Percentiles rank a stretch among this genome's conserved stretches.
Conservation (phyloP, 2,329 filamentous ascomycete genomes). For the Fusarium ambrosium region DNA sequence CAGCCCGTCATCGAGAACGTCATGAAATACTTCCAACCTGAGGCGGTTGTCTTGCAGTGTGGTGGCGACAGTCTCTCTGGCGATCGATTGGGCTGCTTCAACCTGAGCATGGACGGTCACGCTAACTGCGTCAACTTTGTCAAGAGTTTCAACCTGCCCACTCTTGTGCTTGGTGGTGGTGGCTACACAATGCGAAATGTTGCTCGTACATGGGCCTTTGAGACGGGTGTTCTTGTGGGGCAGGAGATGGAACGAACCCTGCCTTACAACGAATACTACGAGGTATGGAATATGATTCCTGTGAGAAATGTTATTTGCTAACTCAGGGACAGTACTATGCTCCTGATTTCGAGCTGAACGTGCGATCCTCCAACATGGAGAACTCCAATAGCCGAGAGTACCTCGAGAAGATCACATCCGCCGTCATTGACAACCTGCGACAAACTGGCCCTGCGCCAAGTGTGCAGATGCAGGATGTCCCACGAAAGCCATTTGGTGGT, state of each 20-base stretch:
- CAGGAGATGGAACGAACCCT: slow-evolving; percentile 85
- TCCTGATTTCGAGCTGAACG: slow-evolving; percentile 90
- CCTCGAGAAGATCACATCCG: slow-evolving; percentile 83
- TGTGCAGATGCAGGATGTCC: slow-evolving; percentile 88
- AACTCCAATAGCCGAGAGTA: slow-evolving; percentile 90
- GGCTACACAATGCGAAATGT: slow-evolving; percentile 99
- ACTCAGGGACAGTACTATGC: slow-evolving; percentile 81
- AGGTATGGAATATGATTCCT: slow-evolving; percentile 62
- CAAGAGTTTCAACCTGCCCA: slow-evolving; percentile 85
- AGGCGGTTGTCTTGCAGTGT: slow-evolving; percentile 95
- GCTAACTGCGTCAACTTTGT: slow-evolving; percentile 94
- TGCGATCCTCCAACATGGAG: slow-evolving; percentile 88
- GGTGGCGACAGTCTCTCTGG: slow-evolving; percentile 95
- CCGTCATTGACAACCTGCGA: slow-evolving; percentile 87
- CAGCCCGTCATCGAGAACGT: slow-evolving; percentile 89
- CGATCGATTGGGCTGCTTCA: slow-evolving; percentile 95
- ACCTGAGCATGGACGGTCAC: slow-evolving; percentile 95
- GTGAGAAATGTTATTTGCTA: slow-evolving; percentile 27
- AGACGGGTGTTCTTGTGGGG: slow-evolving; percentile 90
- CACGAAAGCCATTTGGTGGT: slow-evolving; percentile 71
- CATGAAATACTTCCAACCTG: slow-evolving; percentile 88
- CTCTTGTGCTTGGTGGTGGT: slow-evolving; percentile 93
- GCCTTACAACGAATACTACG: slow-evolving; percentile 97
- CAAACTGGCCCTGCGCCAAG: slow-evolving; percentile 90
- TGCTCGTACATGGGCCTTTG: slow-evolving; percentile 95